Base-by-base conservation (phyloP, 306 rosid species). In the Quercus cerris region DNA sequence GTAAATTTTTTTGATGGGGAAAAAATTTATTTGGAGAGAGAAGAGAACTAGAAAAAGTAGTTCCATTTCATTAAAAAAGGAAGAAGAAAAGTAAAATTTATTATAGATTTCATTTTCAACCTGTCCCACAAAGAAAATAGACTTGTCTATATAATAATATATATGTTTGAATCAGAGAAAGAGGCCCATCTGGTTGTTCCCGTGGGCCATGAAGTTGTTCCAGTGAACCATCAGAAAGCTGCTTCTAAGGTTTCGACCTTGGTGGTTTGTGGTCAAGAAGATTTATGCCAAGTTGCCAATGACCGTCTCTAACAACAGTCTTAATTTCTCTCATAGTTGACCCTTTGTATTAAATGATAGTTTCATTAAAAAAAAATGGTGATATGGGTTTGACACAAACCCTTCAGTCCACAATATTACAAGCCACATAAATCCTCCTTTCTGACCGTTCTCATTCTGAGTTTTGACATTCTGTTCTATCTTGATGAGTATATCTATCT, bases 201-300 rank as follows among this genome's bases (percentile, higher is more conserved):
- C 2, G 79, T 73, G 82, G 82, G 58, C 30, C 76, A 78, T 2
- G 31, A 61, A 61, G 61, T 33, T 20, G 81, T 17, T 71, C 78
- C 54, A 56, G 76, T 77, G 82, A 80, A 80, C 76, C 79, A 77
- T 71, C 82, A 66, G 62, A 9, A 72, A 77, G 72, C 75, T 3
- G 19, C 63, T 33, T 44, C 71, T 18, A 23, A 30, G 70, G 59
- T 74, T 74, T 25, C 33, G 33, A 69, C 52, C 72, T 23, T 27
- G 46, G 25, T 44, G 46, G 64, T 74, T 74, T 71, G 35, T 68
- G 51, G 80, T 81, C 85, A 84, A 81, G 85, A 80, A 35, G 2
- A 27, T 84, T 10, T 72, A 75, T 73, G 73, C 17, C 54, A 12
- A 49, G 17, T 49, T 49, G 76, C 25, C 31, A 44, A 20, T 69